Evolutionary conservation across 2,329 filamentous ascomycete genomes (phyloP), one percentile per base, ranked within the genome.

Genomic region (Fusarium sp.): DNA sequence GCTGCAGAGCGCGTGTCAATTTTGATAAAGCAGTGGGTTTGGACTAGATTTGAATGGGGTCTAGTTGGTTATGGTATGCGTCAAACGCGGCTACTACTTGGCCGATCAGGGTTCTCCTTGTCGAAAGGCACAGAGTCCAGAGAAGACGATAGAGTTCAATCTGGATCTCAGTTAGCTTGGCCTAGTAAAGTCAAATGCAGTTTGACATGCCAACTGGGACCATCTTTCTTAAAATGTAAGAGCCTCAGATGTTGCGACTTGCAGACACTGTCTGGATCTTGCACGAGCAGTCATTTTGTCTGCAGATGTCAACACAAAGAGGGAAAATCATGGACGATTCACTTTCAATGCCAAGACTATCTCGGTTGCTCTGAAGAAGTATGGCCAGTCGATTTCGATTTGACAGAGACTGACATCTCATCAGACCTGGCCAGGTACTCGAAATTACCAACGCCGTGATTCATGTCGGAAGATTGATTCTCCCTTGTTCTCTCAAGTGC

Each of bases 171-270:
- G 18, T 51, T 19, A 19, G 12, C 2, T 1, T 25, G 46, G n/a
- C 0, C n/a, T 51, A 51, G 46, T 4, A 25, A 25, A 25, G 29
- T 25, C 11, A 19, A 35, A 25, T 5, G 8, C 29, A 18, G 29
- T 7, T 25, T 35, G 16, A 15, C n/a, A 35, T 35, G 6, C 29
- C 16, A 8, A 10, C n/a, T 19, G 4, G 21, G 11, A 23, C 6
- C 14, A 8, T 2, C 12, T 2, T 23, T 19, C 29, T 33, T 5
- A 9, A 19, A 19, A 5, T 3, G 12, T 9, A 0, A 23, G 12
- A 25, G 29, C n/a, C 48, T 35, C n/a, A n/a, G n/a, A n/a, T n/a
- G n/a, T n/a, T n/a, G n/a, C n/a, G n/a, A n/a, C n/a, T n/a, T 33
- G 31, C 18, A 19, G 46, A 14, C 46, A 9, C 46, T 2, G 6